Evolutionary conservation across 1,284 basidiomycete genomes (phyloP).

Genomic region (Austroboletus rostrupii): DNA sequence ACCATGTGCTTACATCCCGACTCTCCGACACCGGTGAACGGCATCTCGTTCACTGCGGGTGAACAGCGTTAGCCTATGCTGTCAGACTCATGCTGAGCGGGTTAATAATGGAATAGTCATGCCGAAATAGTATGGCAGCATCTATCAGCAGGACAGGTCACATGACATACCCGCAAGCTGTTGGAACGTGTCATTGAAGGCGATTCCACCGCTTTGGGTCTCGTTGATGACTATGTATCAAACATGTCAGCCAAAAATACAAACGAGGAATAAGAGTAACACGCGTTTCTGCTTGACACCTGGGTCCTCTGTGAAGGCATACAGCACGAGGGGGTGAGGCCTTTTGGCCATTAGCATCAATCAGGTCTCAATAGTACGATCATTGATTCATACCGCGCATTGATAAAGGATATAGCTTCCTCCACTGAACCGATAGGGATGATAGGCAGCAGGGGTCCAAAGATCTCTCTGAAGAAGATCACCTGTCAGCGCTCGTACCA

Average conservation of each 20-base stretch:
- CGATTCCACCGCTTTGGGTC: slow-evolving; percentile 48
- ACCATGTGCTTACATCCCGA: slow-evolving; percentile 39
- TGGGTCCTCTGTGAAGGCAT: slow-evolving; percentile 30
- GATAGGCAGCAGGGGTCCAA: slow-evolving; percentile 68
- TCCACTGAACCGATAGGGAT: slow-evolving; percentile 49
- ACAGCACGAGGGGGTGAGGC: slow-evolving; percentile 26
- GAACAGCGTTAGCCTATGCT: background rate
- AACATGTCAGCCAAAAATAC: slow-evolving; percentile 1
- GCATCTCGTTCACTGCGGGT: slow-evolving; percentile 19
- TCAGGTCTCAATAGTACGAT: background rate
- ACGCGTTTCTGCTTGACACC: slow-evolving; percentile 19
- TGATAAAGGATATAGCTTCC: slow-evolving; percentile 39
- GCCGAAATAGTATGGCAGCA: slow-evolving; percentile 5
- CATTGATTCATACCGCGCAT: slow-evolving; percentile 33
- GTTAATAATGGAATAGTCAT: background rate
- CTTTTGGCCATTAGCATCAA: slow-evolving; percentile 13
- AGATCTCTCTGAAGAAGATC: slow-evolving; percentile 48
- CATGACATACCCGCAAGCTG: slow-evolving; percentile 34
- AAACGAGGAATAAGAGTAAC: slow-evolving; percentile 1
- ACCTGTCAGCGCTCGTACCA: background rate
- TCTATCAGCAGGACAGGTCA: background rate
- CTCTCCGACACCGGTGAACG: slow-evolving; percentile 39
- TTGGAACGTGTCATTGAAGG: slow-evolving; percentile 52
- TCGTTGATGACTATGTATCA: slow-evolving; percentile 38
- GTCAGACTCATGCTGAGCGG: background rate